Percentiles rank a stretch among this genome's conserved stretches.
These are phyloP conservation scores for Colletotrichum orbiculare DNA, from an alignment of 2,329 filamentous ascomycete species.

Conservation along the genomic window DNA sequence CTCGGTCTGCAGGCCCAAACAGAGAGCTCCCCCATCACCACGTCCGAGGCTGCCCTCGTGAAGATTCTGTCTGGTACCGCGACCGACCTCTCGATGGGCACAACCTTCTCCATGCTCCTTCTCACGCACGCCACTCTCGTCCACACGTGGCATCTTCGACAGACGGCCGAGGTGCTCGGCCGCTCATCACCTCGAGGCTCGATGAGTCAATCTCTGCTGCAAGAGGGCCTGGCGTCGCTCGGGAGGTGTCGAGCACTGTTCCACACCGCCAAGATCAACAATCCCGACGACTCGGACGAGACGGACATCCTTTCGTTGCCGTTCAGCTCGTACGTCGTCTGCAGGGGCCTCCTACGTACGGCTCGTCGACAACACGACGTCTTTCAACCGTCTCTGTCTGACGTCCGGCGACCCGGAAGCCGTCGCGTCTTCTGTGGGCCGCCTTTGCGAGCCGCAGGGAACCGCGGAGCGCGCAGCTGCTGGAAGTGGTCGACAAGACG, in stretches of 20 bases:
- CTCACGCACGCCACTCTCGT: conserved; percentile 3
- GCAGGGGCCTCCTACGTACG: neutral
- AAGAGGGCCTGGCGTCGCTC: neutral
- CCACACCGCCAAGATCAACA: neutral
- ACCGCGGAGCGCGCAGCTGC: neutral
- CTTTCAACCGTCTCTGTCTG: conserved; percentile 3
- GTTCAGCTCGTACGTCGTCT: neutral
- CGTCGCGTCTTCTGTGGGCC: neutral
- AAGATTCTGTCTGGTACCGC: neutral
- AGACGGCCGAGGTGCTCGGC: neutral
- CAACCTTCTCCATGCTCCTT: neutral
- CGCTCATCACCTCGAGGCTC: neutral
- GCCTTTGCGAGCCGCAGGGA: neutral
- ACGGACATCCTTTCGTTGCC: neutral
- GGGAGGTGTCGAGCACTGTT: neutral
- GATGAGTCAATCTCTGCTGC: neutral
- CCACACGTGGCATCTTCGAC: conserved; percentile 3
- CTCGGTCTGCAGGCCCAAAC: neutral
- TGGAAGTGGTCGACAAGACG: neutral
- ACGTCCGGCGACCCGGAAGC: neutral
- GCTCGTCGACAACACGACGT: conserved; percentile 1
- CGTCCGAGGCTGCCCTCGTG: neutral
- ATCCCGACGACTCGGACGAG: conserved; percentile 1
- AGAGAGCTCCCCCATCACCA: neutral
- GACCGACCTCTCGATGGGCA: neutral